Base-by-base conservation (phyloP, 441 rosid species). In the Populus tomentosa region DNA sequence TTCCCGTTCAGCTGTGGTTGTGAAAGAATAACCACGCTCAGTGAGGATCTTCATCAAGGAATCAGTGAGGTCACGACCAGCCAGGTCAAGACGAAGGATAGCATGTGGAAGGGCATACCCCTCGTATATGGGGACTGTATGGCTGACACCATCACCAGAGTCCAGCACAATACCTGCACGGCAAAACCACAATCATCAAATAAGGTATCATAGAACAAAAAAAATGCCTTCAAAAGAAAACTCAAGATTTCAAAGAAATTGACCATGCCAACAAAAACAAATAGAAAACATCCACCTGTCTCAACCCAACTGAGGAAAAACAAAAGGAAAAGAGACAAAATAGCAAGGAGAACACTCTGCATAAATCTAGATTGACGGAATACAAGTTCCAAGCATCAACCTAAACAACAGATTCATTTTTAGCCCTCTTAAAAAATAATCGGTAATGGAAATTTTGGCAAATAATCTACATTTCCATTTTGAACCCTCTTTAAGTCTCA, bases 1-100 rank as follows among this genome's bases (percentile, higher is more conserved):
- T 91, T 90, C 94, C 32, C 94, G 90, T 81, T 91, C 96, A 0
- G 96, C 92, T 38, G 91, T 86, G 82, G 96, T 91, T 82, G 94
- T 91, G 88, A 91, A 91, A 7, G 94, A 91, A 79, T 91, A 90
- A 6, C 96, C 94, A 80, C 94, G 94, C 81, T 90, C 96, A 0
- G 94, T 91, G 61, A 91, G 87, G 81, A 91, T 90, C 81, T 90
- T 91, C 94, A 91, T 90, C 84, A 90, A 77, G 79, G 56, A 32
- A 77, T 88, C 95, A 16, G 95, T 90, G 50, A 91, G 92, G 75
- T 91, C 93, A 71, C 95, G 93, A 0, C 95, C 95, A 10, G 95
- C 92, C 62, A 91, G 85, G 83, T 91, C 96, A 63, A 91, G 92
- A 84, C 96, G 91, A 67, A 91, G 94, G 81, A 91, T 91, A 61